Evolutionary conservation across 495 filamentous ascomycete species (phyloP).

Genomic region (Evansstolkia leycettana): DNA sequence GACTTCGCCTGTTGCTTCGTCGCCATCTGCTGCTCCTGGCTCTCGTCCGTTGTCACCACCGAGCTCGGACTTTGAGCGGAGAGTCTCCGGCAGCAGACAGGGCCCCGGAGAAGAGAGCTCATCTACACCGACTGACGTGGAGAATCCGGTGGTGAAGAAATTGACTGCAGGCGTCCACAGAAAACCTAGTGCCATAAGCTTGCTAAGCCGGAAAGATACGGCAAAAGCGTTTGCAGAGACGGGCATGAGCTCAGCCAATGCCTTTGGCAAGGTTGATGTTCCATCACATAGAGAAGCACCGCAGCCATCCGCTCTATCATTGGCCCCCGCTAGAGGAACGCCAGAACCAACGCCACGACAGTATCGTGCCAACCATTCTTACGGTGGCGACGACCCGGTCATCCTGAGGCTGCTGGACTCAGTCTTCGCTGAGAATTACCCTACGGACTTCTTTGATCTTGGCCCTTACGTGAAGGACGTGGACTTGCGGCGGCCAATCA

Average conservation of each 20-base stretch:
- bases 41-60: conserved; percentile 30
- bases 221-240: conserved; percentile 77
- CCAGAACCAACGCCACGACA: conserved; percentile 14
- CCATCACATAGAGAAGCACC: conserved; percentile 36
- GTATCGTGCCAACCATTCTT: conserved; percentile 50
- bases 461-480: conserved; percentile 73
- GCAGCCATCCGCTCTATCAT: conserved; percentile 19
- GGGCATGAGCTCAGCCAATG: conserved; percentile 65
- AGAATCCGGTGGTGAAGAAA: conserved; percentile 19
- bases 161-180: conserved; percentile 31
- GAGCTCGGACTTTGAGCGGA: conserved; percentile 20
- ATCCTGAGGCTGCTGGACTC: conserved; percentile 77
- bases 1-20: conserved; percentile 26
- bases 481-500: conserved; percentile 48
- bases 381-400: conserved; percentile 78
- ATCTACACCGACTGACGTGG: conserved; percentile 24
- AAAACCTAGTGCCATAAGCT: conserved; percentile 69
- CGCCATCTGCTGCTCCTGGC: conserved; percentile 23
- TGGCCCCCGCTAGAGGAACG: conserved; percentile 17
- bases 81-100: conserved; percentile 10
- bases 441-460: conserved; percentile 55
- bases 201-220: conserved; percentile 67
- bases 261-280: conserved; percentile 74
- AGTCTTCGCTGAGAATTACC: conserved; percentile 84
- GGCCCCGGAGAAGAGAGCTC: conserved; percentile 24